phyloP scores from a whole-genome alignment of 176 grass and related monocot species.

The Musa acuminata region DNA sequence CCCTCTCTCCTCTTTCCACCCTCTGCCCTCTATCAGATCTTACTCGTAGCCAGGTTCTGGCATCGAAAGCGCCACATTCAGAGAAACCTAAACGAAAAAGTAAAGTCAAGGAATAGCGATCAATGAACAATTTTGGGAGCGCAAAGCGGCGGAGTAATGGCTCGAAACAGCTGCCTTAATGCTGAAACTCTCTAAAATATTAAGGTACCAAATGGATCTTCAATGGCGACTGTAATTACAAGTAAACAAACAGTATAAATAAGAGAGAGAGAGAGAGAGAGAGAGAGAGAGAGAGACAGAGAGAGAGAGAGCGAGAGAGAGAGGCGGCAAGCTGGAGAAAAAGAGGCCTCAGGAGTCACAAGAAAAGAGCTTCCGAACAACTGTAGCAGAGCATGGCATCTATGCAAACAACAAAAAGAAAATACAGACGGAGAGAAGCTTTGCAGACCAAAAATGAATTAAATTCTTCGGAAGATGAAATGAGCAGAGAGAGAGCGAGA shows the following conservation, averaged over 20 bases:
- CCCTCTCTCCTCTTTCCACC: background rate
- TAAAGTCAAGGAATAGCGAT: background rate
- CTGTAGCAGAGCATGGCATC: background rate
- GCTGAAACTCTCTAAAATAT: background rate
- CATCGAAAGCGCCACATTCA: background rate
- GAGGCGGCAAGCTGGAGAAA: no score
- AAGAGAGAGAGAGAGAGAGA: background rate
- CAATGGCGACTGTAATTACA: background rate
- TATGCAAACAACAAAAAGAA: background rate
- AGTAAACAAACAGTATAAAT: background rate
- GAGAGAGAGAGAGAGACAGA: no score
- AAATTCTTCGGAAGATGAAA: background rate
- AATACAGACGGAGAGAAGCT: background rate
- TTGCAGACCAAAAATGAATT: background rate
- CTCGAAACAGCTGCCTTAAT: background rate
- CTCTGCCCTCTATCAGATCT: conserved; percentile 22
- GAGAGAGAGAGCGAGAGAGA: no score
- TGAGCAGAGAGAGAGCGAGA: background rate
- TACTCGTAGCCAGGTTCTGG: background rate
- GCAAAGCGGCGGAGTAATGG: background rate
- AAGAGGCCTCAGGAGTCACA: background rate
- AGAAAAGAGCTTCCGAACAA: background rate
- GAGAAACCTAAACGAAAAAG: background rate
- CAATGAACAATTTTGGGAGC: background rate
- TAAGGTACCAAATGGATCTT: background rate